Conservation (phyloP, 1,284 basidiomycete genomes). For the Baeospora myosura region DNA sequence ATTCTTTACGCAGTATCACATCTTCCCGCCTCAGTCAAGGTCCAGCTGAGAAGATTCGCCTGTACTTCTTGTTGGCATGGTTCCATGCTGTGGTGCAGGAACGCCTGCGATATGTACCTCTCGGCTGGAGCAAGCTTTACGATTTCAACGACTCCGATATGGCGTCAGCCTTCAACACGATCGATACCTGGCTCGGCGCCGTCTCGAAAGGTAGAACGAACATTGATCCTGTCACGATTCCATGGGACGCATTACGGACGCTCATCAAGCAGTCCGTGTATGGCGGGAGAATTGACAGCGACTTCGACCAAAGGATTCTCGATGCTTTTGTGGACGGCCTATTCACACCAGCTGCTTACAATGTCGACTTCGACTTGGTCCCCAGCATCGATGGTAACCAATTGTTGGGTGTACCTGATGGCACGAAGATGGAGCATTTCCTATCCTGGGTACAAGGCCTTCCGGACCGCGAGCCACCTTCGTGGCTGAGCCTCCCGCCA, state of each 20-base stretch:
- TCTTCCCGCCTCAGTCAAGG: conserved; percentile 68
- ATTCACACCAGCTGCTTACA: conserved; percentile 84
- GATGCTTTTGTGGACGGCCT: conserved; percentile 87
- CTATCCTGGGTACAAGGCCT: conserved; percentile 79
- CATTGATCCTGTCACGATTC: conserved; percentile 83
- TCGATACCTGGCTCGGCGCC: conserved; percentile 80
- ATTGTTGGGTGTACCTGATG: conserved; percentile 76
- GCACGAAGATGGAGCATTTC: conserved; percentile 87
- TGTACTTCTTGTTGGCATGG: conserved; percentile 96
- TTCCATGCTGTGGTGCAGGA: conserved; percentile 97
- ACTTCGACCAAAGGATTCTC: conserved; percentile 87
- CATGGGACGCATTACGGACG: conserved; percentile 87
- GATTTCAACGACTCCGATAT: conserved; percentile 98
- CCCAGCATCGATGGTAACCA: conserved; percentile 52
- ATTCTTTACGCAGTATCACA: conserved; percentile 78
- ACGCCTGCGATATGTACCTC: conserved; percentile 86
- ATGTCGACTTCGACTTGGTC: conserved; percentile 86
- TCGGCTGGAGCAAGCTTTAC: conserved; percentile 93
- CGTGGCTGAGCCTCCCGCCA: conserved; percentile 87
- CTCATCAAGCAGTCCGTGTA: conserved; percentile 94
- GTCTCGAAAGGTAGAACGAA: conserved; percentile 85
- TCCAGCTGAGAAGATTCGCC: conserved; percentile 82
- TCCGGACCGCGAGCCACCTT: conserved; percentile 86
- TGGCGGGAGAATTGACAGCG: conserved; percentile 88
- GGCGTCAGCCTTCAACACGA: conserved; percentile 85